A percentile compares a stretch with the other conserved stretches of the same genome.
Conservation (phyloP, 345 rosid genomes). For the Eucalyptus viminalis region DNA sequence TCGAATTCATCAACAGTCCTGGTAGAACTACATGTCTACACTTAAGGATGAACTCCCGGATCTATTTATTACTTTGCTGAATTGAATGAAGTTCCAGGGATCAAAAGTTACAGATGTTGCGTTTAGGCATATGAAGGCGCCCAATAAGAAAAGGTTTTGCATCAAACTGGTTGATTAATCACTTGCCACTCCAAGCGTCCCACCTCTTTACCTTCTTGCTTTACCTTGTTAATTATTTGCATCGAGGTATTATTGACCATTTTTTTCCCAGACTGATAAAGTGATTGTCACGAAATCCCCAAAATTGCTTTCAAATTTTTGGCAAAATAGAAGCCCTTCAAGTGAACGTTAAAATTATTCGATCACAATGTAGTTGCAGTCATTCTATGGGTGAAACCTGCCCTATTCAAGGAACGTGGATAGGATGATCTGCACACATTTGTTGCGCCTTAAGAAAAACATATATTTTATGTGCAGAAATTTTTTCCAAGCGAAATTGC, state of each 20-base stretch:
- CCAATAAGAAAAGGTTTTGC: neutral
- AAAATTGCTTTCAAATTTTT: neutral
- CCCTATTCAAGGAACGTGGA: neutral
- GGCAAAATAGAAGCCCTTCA: neutral
- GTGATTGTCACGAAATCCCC: neutral
- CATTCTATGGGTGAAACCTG: neutral
- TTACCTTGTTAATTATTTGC: neutral
- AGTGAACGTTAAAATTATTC: neutral
- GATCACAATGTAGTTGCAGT: neutral
- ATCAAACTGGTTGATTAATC: neutral
- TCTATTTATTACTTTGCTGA: neutral
- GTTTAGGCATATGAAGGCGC: neutral
- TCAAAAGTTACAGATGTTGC: neutral
- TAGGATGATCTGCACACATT: neutral
- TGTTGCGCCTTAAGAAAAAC: neutral
- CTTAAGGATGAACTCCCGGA: neutral
- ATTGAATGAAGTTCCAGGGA: neutral
- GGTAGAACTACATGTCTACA: neutral
- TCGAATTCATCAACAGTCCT: neutral
- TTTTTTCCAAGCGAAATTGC: accelerated
- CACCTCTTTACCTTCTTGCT: neutral
- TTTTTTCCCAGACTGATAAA: too few relatives aligned
- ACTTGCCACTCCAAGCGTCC: neutral
- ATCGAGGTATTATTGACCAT: neutral
- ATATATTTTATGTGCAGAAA: too few relatives aligned